Conservation (phyloP, 768 basidiomycete species). For the Suillus subalutaceus region DNA sequence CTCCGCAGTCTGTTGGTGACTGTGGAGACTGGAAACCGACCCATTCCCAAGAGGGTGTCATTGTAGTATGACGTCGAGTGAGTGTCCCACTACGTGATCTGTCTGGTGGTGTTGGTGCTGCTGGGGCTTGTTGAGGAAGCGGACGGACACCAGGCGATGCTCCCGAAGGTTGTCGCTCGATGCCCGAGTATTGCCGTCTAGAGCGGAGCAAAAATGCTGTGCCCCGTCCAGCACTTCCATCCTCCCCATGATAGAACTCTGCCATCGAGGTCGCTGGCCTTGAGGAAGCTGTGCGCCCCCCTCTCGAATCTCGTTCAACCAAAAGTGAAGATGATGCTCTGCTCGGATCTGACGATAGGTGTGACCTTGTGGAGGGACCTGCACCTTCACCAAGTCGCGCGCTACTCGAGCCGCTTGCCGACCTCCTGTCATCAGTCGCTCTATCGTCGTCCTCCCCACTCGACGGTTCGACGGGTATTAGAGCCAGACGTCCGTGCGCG, state of each 20-base stretch:
- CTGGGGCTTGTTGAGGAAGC: conserved; percentile 20
- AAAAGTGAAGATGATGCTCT: conserved; percentile 20
- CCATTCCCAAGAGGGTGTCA: conserved; percentile 26
- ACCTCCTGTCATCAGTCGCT: conserved; percentile 25
- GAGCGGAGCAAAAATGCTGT: conserved; percentile 22
- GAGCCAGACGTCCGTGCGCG: conserved; percentile 15
- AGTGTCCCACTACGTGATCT: conserved; percentile 15
- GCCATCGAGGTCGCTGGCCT: conserved; percentile 63
- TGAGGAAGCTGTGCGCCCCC: conserved; percentile 21
- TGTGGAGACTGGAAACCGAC: conserved; percentile 15
- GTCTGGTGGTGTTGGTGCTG: conserved; percentile 18
- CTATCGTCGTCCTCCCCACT: conserved; percentile 31
- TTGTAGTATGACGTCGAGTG: conserved; percentile 18
- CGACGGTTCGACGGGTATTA: conserved; percentile 16
- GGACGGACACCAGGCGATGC: conserved; percentile 18
- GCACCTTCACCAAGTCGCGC: conserved; percentile 22
- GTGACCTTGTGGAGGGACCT: conserved; percentile 23
- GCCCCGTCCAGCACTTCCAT: conserved; percentile 14
- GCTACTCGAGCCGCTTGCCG: conserved; percentile 26
- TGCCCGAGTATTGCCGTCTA: conserved; percentile 22
- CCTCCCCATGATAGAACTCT: conserved; percentile 40
- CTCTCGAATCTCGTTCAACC: conserved; percentile 25
- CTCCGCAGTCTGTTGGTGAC: conserved; percentile 43
- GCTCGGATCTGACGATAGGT: conserved; percentile 30
- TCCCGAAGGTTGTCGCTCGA: conserved; percentile 19